A percentile compares a stretch with the other conserved stretches of the same genome.
Conservation (phyloP, 1,284 basidiomycete genomes). For the Ceratobasidium sp. region DNA sequence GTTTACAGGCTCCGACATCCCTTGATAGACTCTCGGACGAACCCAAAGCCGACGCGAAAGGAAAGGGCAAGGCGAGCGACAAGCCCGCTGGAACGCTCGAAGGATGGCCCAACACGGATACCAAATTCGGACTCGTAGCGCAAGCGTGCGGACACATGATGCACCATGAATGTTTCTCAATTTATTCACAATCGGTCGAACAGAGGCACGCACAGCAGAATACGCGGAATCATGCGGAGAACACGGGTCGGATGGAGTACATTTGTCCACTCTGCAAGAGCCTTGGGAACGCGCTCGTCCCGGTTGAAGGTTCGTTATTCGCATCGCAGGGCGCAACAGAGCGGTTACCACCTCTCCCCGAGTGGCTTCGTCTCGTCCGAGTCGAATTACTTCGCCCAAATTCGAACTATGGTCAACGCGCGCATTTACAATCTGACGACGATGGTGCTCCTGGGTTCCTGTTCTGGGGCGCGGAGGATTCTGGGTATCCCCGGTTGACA, state of each 20-base stretch:
- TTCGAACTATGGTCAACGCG: slow-evolving; percentile 58
- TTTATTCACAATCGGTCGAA: slow-evolving; percentile 85
- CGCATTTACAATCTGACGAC: slow-evolving; percentile 63
- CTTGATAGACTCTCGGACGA: slow-evolving; percentile 59
- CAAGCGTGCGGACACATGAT: slow-evolving; percentile 97
- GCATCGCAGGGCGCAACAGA: slow-evolving; percentile 34
- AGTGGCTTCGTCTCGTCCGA: slow-evolving; percentile 80
- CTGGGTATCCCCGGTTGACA: slow-evolving; percentile 64
- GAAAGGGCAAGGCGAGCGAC: slow-evolving; percentile 31
- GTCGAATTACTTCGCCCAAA: slow-evolving; percentile 76
- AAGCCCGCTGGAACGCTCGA: slow-evolving; percentile 7
- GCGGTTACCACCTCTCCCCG: slow-evolving; percentile 61
- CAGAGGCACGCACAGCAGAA: slow-evolving; percentile 88
- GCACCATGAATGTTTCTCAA: slow-evolving; percentile 93
- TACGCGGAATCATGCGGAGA: slow-evolving; percentile 93
- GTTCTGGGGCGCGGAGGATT: slow-evolving; percentile 81
- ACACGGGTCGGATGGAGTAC: slow-evolving; percentile 88
- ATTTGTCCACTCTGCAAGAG: slow-evolving; percentile 99
- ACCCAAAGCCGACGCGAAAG: slow-evolving; percentile 12
- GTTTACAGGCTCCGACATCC: slow-evolving; percentile 67
- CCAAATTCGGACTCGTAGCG: slow-evolving; percentile 82
- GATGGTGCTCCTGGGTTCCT: slow-evolving; percentile 81
- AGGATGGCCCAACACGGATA: slow-evolving; percentile 47
- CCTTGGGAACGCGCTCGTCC: slow-evolving; percentile 91
- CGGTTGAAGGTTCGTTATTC: slow-evolving; percentile 53